phyloP scores from a whole-genome alignment of 768 basidiomycete species.

The Rubroboletus satanas region DNA sequence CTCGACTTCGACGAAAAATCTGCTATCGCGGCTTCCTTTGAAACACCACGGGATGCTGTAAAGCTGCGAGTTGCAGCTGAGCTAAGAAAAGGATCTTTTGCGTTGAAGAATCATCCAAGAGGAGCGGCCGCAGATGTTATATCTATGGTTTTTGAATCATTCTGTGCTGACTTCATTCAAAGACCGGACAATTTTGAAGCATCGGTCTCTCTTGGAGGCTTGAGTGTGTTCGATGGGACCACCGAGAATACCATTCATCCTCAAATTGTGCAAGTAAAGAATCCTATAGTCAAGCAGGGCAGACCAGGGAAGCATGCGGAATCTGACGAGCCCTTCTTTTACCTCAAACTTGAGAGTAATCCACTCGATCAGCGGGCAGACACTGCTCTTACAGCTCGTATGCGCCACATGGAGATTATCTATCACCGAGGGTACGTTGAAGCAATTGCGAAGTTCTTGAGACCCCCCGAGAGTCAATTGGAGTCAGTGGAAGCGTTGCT shows the following conservation, averaged over 20 bases:
- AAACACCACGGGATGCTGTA: conserved; percentile 74
- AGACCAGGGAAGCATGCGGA: conserved; percentile 32
- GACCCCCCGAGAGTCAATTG: conserved; percentile 89
- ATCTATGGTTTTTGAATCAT: conserved; percentile 82
- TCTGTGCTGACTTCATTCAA: conserved; percentile 80
- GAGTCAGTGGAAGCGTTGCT: conserved; percentile 93
- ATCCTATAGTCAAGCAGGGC: conserved; percentile 28
- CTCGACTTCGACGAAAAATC: conserved; percentile 91
- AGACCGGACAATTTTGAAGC: conserved; percentile 84
- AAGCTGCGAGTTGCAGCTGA: conserved; percentile 71
- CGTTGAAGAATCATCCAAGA: conserved; percentile 73
- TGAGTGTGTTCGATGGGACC: conserved; percentile 91
- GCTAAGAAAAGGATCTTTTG: conserved; percentile 84
- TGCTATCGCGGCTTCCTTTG: conserved; percentile 63
- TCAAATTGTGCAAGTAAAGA: conserved; percentile 86
- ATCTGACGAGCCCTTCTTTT: conserved; percentile 70
- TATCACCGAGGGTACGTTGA: conserved; percentile 95
- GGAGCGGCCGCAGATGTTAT: conserved; percentile 64
- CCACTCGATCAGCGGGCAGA: conserved; percentile 91
- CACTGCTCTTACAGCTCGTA: conserved; percentile 79
- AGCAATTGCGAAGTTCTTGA: conserved; percentile 86
- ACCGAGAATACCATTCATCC: conserved; percentile 73
- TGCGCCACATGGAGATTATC: conserved; percentile 96
- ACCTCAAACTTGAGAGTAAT: conserved; percentile 85
- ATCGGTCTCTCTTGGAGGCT: conserved; percentile 77